Conservation (phyloP, 139 green algal genomes). For the Chlamydomonas asymmetrica region DNA sequence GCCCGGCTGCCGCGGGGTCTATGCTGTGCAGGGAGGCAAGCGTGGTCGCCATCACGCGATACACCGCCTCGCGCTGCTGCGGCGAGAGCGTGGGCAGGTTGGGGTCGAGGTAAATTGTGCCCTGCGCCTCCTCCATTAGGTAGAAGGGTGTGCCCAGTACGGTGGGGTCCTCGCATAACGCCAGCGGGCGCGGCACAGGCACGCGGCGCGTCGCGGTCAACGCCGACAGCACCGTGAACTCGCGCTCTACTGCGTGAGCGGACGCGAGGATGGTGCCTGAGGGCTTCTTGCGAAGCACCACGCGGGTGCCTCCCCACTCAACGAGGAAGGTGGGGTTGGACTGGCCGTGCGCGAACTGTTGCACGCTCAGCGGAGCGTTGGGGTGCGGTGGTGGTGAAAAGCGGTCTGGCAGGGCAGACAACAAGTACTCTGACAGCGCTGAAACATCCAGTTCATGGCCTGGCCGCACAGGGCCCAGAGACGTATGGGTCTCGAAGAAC, state of each 20-base stretch:
- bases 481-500: slow-evolving; percentile 4
- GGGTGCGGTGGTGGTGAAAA: background rate
- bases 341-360: slow-evolving; percentile 89
- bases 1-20: slow-evolving; percentile 27
- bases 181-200: slow-evolving; percentile 79
- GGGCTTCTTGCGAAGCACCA: slow-evolving; percentile 97
- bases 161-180: slow-evolving; percentile 72
- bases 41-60: slow-evolving; percentile 44
- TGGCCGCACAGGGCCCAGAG: background rate
- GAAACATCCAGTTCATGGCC: background rate
- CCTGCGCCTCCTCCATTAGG: slow-evolving; percentile 79
- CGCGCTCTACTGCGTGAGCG: slow-evolving; percentile 93
- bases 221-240: slow-evolving; percentile 72
- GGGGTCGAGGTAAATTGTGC: slow-evolving; percentile 74
- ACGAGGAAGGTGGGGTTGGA: slow-evolving; percentile 96
- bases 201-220: slow-evolving; percentile 61
- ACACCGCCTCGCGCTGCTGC: slow-evolving; percentile 32
- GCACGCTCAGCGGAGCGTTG: background rate
- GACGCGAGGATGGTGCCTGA: slow-evolving; percentile 86
- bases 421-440: background rate
- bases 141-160: slow-evolving; percentile 96
- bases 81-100: slow-evolving; percentile 63
- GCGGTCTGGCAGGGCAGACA: background rate
- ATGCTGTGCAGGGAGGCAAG: slow-evolving; percentile 87
- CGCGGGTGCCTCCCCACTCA: background rate